phyloP scores from a whole-genome alignment of 108 stramenopile species.

The Pseudonitzschia pungens region DNA sequence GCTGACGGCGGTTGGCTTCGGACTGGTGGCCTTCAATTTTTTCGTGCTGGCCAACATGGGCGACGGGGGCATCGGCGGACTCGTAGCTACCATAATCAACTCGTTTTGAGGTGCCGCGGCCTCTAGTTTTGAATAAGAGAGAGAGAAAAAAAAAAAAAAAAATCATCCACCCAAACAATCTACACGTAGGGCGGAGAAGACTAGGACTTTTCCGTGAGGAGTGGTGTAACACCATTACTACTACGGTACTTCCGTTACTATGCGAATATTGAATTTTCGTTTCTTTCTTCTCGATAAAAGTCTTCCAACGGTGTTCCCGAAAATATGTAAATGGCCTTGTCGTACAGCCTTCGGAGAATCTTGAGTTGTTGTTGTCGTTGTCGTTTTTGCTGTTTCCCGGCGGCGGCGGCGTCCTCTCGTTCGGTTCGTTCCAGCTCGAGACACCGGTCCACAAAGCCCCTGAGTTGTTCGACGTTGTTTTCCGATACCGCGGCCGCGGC shows the following conservation, averaged over 20 bases:
- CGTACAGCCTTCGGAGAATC: constrained; percentile 44
- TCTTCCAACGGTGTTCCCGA: constrained; percentile 31
- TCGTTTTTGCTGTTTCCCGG: constrained; percentile 12
- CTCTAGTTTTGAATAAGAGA: too few relatives aligned
- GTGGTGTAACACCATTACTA: too few relatives aligned
- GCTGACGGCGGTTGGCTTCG: constrained; percentile 80
- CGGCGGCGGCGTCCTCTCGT: background rate
- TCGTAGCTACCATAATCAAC: constrained; percentile 79
- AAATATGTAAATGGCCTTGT: constrained; percentile 58
- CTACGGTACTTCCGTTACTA: background rate
- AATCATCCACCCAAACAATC: too few relatives aligned
- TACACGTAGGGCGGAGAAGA: too few relatives aligned
- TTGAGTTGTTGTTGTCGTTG: too few relatives aligned
- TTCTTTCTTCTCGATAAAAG: constrained; percentile 27
- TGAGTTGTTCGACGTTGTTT: constrained; percentile 44
- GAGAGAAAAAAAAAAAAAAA: too few relatives aligned
- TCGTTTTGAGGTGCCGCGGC: constrained; percentile 33
- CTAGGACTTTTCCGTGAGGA: too few relatives aligned
- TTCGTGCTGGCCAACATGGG: constrained; percentile 84
- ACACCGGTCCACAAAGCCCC: constrained; percentile 45
- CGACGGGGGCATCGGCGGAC: constrained; percentile 76
- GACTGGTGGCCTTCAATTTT: constrained; percentile 84
- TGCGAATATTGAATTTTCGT: constrained; percentile 26
- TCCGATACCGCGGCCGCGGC: constrained; percentile 33
- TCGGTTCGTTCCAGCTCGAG: constrained; percentile 30